Evolutionary conservation across 768 basidiomycete genomes (phyloP).

Genomic region (Omphalotus guepiniiformis): DNA sequence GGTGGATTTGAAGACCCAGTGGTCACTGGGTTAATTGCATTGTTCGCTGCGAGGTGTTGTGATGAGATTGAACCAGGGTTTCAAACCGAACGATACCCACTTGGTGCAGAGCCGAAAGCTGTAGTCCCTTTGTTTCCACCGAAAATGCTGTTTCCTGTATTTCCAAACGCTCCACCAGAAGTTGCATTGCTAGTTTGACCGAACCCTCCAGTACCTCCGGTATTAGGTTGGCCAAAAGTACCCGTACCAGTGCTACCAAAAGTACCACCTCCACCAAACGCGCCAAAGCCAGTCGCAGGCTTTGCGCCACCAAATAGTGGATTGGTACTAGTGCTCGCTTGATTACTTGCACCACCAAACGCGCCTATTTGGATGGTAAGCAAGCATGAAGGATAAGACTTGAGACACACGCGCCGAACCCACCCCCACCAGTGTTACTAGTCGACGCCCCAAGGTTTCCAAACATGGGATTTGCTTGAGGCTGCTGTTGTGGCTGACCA

Average conservation of each 20-base stretch:
- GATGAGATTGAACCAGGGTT: neutral
- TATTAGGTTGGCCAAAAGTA: slow-evolving; percentile 5
- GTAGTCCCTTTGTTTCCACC: slow-evolving; percentile 16
- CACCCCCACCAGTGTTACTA: slow-evolving; percentile 27
- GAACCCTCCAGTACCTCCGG: too few species aligned
- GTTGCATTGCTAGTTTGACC: slow-evolving; percentile 10
- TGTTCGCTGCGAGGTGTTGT: slow-evolving; percentile 31
- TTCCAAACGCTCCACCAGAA: slow-evolving; percentile 2
- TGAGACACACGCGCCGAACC: slow-evolving; percentile 37
- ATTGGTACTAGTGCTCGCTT: slow-evolving; percentile 13
- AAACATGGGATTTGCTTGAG: slow-evolving; percentile 77
- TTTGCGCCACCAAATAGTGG: slow-evolving; percentile 32
- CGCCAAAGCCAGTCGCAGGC: slow-evolving; percentile 32
- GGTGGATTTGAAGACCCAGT: slow-evolving; percentile 68
- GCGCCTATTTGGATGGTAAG: slow-evolving; percentile 32
- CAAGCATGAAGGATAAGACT: slow-evolving; percentile 13
- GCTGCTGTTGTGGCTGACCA: slow-evolving; percentile 55
- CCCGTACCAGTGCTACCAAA: slow-evolving; percentile 11
- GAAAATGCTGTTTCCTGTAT: slow-evolving; percentile 31
- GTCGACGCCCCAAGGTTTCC: slow-evolving; percentile 47
- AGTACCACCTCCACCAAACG: slow-evolving; percentile 26
- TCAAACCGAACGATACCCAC: neutral
- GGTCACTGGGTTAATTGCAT: slow-evolving; percentile 45
- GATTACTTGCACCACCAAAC: slow-evolving; percentile 28
- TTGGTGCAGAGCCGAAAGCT: slow-evolving; percentile 4